phyloP scores from a whole-genome alignment of 805 yeast genomes.

The Kluyveromyces lactis region DNA sequence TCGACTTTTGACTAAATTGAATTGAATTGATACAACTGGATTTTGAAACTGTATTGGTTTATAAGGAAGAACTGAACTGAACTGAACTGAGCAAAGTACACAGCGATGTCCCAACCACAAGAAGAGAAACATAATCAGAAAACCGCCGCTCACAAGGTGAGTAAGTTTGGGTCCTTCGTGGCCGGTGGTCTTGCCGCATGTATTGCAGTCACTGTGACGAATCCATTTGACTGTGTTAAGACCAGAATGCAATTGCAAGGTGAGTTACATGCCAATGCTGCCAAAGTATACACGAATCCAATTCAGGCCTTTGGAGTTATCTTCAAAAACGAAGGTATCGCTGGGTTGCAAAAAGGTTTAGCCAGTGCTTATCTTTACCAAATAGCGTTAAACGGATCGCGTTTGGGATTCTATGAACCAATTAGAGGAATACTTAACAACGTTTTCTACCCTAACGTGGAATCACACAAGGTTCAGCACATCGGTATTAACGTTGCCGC shows the following conservation, averaged over 20 bases:
- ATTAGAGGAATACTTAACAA: slow-evolving; percentile 52
- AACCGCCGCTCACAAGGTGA: slow-evolving; percentile 49
- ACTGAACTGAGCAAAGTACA: too few relatives aligned
- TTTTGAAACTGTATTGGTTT: too few relatives aligned
- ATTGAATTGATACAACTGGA: too few relatives aligned
- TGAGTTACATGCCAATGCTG: slow-evolving; percentile 53
- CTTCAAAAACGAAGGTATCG: slow-evolving; percentile 71
- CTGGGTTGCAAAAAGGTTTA: slow-evolving; percentile 85
- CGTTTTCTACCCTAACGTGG: slow-evolving; percentile 42
- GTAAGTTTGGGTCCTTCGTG: slow-evolving; percentile 68
- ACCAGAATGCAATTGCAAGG: slow-evolving; percentile 97
- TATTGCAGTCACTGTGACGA: slow-evolving; percentile 94
- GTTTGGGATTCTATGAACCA: slow-evolving; percentile 93
- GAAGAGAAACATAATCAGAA: slow-evolving; percentile 18
- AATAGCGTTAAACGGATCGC: slow-evolving; percentile 84
- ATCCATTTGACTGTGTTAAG: slow-evolving; percentile 91
- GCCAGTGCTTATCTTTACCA: slow-evolving; percentile 87
- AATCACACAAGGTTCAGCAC: slow-evolving; percentile 41
- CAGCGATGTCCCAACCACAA: neutral
- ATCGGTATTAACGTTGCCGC: slow-evolving; percentile 59
- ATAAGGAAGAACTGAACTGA: too few relatives aligned
- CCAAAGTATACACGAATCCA: slow-evolving; percentile 69
- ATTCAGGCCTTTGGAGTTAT: slow-evolving; percentile 73
- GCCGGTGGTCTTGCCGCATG: slow-evolving; percentile 96
- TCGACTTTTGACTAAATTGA: too few relatives aligned